A percentile compares a stretch with the other conserved stretches of the same genome.
Evolutionary conservation across 2,329 filamentous ascomycete genomes (phyloP).

Genomic region (Calonectria fujianensis): DNA sequence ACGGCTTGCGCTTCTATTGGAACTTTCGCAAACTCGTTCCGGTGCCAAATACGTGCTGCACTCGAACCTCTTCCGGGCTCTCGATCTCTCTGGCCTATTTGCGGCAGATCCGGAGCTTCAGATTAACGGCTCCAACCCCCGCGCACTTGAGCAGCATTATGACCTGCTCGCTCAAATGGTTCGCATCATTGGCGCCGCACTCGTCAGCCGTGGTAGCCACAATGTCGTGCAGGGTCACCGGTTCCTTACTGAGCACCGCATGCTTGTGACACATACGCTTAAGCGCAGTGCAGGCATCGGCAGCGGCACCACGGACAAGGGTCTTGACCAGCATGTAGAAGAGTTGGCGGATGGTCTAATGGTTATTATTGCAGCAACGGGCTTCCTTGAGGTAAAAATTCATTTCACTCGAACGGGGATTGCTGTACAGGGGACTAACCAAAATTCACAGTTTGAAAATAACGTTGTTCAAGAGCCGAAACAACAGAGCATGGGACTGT

Average conservation of each 20-base stretch:
- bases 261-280: slow-evolving; percentile 90
- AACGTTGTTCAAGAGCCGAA: slow-evolving; percentile 59
- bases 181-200: slow-evolving; percentile 86
- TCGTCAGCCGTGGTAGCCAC: slow-evolving; percentile 87
- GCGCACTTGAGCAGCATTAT: slow-evolving; percentile 88
- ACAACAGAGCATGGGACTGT: slow-evolving; percentile 60
- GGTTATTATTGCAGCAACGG: slow-evolving; percentile 86
- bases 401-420: neutral
- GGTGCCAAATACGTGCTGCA: slow-evolving; percentile 93
- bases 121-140: slow-evolving; percentile 81
- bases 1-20: slow-evolving; percentile 87
- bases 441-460: slow-evolving; percentile 63
- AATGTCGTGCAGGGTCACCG: slow-evolving; percentile 86
- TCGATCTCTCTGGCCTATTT: slow-evolving; percentile 91
- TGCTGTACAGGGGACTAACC: slow-evolving; percentile 42
- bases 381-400: slow-evolving; percentile 86
- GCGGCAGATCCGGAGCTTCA: slow-evolving; percentile 94
- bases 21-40: slow-evolving; percentile 87
- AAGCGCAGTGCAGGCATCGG: slow-evolving; percentile 91
- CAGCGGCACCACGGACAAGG: slow-evolving; percentile 60
- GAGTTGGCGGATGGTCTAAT: slow-evolving; percentile 91
- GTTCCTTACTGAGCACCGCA: slow-evolving; percentile 89
- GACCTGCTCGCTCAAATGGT: slow-evolving; percentile 86
- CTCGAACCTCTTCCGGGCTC: slow-evolving; percentile 87
- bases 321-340: slow-evolving; percentile 77